A percentile compares a stretch with the other conserved stretches of the same genome.
Conservation (phyloP, 129 eudicot genomes). For the Helichrysum umbraculigerum region DNA sequence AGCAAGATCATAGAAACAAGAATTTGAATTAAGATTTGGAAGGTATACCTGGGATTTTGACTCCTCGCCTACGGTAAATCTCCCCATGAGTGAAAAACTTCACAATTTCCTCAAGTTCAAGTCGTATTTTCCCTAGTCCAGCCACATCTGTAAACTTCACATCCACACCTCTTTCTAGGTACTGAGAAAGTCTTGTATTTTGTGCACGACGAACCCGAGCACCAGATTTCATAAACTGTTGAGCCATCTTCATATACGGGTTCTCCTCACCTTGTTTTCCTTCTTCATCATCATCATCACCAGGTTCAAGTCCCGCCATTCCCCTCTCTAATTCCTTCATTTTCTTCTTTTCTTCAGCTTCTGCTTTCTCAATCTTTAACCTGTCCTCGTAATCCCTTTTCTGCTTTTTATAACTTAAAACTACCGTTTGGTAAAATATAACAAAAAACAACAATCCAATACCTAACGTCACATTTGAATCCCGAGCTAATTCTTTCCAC, state of each 20-base stretch:
- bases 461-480: slow-evolving; percentile 42
- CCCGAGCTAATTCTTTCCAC: slow-evolving; percentile 56
- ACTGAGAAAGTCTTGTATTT: slow-evolving; percentile 56
- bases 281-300: slow-evolving; percentile 56
- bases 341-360: slow-evolving; percentile 82
- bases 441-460: slow-evolving; percentile 66
- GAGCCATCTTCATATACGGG: slow-evolving; percentile 78
- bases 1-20: neutral
- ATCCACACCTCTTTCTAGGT: slow-evolving; percentile 72
- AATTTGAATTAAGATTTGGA: neutral
- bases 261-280: slow-evolving; percentile 61
- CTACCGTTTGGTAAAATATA: slow-evolving; percentile 70
- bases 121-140: slow-evolving; percentile 90
- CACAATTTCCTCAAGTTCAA: slow-evolving; percentile 94
- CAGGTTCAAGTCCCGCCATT: slow-evolving; percentile 53
- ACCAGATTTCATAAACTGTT: slow-evolving; percentile 89
- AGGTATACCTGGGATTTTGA: slow-evolving; percentile 84
- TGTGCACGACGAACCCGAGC: slow-evolving; percentile 84
- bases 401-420: slow-evolving; percentile 71
- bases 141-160: slow-evolving; percentile 98
- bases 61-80: slow-evolving; percentile 93
- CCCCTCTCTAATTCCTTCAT: slow-evolving; percentile 71
- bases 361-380: slow-evolving; percentile 74
- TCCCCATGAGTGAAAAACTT: slow-evolving; percentile 96
- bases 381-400: slow-evolving; percentile 87